Percentiles rank a stretch among this genome's conserved stretches.
These are phyloP conservation scores for Pythium phragmiticola DNA, from an alignment of 352 stramenopile genomes.

Conservation along the genomic window DNA sequence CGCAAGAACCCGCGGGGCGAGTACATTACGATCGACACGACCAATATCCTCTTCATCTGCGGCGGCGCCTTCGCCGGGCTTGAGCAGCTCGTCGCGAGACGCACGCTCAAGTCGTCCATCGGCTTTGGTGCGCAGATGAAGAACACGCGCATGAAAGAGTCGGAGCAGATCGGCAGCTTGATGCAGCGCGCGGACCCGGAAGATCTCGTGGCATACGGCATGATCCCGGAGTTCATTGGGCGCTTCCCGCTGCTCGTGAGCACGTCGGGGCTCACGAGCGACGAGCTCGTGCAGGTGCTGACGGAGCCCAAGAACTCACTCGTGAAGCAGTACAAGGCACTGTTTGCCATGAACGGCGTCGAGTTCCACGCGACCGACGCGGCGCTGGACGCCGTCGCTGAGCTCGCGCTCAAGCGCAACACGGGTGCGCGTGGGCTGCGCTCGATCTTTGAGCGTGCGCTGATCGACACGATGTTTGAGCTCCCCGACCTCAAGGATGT, in stretches of 20 bases:
- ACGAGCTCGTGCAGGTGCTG: conserved; percentile 95
- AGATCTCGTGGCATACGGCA: conserved; percentile 96
- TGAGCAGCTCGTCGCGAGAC: conserved; percentile 93
- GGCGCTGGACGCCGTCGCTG: conserved; percentile 94
- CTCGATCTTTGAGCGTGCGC: conserved; percentile 92
- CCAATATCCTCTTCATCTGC: conserved; percentile 99
- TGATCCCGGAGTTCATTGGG: conserved; percentile 99
- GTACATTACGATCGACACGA: conserved; percentile 98
- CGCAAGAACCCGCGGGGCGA: conserved; percentile 96
- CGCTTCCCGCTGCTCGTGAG: conserved; percentile 97
- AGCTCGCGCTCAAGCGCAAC: conserved; percentile 91
- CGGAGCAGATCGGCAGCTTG: conserved; percentile 88
- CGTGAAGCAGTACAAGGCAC: conserved; percentile 95
- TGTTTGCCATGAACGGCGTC: conserved; percentile 96
- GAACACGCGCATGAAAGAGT: conserved; percentile 64
- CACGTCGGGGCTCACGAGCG: conserved; percentile 89
- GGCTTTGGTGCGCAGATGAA: conserved; percentile 96
- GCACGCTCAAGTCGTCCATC: conserved; percentile 94
- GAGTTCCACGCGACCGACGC: conserved; percentile 95
- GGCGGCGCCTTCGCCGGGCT: conserved; percentile 96
- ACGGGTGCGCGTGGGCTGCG: conserved; percentile 96
- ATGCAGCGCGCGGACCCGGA: conserved; percentile 93
- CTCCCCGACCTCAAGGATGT: conserved; percentile 91
- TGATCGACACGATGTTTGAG: conserved; percentile 98
- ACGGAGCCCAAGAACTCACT: conserved; percentile 98